Evolutionary conservation across 202 grass and related monocot species (phyloP), one percentile per base, ranked within the genome.

Genomic region (Saccharum hybrid): DNA sequence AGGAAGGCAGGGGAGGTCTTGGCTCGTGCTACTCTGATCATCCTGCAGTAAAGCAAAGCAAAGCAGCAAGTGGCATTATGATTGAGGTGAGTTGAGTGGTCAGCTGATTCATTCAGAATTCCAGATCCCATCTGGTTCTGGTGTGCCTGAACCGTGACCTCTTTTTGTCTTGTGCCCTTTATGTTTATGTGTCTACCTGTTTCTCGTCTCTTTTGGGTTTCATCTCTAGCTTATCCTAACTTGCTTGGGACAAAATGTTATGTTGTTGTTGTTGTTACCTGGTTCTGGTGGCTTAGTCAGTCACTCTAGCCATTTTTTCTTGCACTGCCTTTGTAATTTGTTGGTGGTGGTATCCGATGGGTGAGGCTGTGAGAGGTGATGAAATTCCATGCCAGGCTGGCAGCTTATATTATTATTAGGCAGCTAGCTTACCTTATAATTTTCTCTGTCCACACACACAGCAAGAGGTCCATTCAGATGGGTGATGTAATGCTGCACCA

Each of bases 401-500:
- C 65, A 68, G 48, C 48, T 68, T 68, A 14, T 70, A 70, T 39
- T 67, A 61, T 26, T 26, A 56, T 19, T 4, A 8, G 4, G 4
- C 15, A 8, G 16, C 2, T 51, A 18, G 16, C 52, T 56, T 19
- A 66, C 26, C 16, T 49, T 54, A 2, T 10, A 9, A 49, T 61
- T 65, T 61, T 28, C 15, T 66, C 28, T 56, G 52, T 56, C 52
- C 52, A 56, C 52, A n/a, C 49, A n/a, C n/a, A n/a, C n/a, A n/a
- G n/a, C n/a, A n/a, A n/a, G n/a, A 59, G 37, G 19, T 41, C 51
- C 68, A 36, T 61, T 56, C 52, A 61, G 57, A n/a, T 65, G 80
- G 37, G 34, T 67, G 81, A 66, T 83, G 81, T 83, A 75, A 83
- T 75, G 61, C 38, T 14, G 61, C 62, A 83, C 81, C 71, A 75